phyloP scores from a whole-genome alignment of 768 basidiomycete genomes.

The Xerocomellus intermedius region DNA sequence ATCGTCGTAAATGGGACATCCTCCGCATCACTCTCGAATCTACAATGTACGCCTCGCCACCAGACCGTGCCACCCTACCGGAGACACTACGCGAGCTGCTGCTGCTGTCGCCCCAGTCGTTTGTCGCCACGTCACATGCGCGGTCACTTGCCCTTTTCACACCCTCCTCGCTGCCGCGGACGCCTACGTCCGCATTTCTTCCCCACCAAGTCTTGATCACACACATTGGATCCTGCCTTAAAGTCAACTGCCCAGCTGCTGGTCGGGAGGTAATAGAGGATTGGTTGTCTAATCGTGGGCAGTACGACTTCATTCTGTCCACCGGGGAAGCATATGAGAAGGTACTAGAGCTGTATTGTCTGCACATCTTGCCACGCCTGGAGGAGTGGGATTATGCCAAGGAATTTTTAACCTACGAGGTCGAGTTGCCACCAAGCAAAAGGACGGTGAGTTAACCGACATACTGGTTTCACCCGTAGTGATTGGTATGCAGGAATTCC shows the following conservation, averaged over 20 bases:
- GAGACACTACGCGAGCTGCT: slow-evolving; percentile 50
- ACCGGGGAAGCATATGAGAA: slow-evolving; percentile 65
- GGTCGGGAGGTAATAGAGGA: slow-evolving; percentile 71
- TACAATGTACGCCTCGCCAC: slow-evolving; percentile 60
- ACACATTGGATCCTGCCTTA: slow-evolving; percentile 67
- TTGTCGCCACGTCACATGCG: slow-evolving; percentile 54
- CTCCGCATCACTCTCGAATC: slow-evolving; percentile 81
- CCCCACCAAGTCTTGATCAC: slow-evolving; percentile 71
- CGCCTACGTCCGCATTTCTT: slow-evolving; percentile 52
- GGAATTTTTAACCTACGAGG: slow-evolving; percentile 74
- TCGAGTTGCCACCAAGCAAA: slow-evolving; percentile 50
- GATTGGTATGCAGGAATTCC: slow-evolving; percentile 32
- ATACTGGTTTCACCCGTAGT: not conserved
- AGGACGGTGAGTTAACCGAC: slow-evolving; percentile 47
- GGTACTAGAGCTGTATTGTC: slow-evolving; percentile 72
- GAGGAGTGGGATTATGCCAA: slow-evolving; percentile 79
- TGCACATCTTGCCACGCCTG: slow-evolving; percentile 68
- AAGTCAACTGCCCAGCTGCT: slow-evolving; percentile 56
- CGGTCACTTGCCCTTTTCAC: slow-evolving; percentile 72
- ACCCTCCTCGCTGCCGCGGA: slow-evolving; percentile 41
- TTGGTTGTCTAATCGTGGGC: slow-evolving; percentile 66
- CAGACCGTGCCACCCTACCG: slow-evolving; percentile 44
- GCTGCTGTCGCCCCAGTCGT: slow-evolving; percentile 55
- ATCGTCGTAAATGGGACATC: slow-evolving; percentile 83
- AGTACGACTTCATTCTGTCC: slow-evolving; percentile 29